Evolutionary conservation across 1,284 basidiomycete genomes (phyloP), one percentile per base, ranked within the genome.

Genomic region (Rhodotorula sp.): DNA sequence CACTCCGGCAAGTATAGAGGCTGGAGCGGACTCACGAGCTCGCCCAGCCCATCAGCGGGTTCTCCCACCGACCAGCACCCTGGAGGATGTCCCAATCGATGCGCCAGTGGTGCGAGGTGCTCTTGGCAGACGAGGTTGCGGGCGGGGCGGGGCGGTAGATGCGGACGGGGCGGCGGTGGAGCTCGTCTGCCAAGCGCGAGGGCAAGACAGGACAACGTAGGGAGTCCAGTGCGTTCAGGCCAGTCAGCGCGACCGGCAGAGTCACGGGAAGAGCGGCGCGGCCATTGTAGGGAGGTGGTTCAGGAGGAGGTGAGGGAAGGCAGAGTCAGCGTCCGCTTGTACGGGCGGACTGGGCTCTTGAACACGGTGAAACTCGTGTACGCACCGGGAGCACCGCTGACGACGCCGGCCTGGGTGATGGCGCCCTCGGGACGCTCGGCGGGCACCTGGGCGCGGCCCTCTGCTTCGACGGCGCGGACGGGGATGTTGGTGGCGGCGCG

Each of bases 11-110:
- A n/a, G n/a, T n/a, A n/a, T n/a, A n/a, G n/a, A n/a, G n/a, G n/a
- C n/a, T n/a, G n/a, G n/a, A n/a, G n/a, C n/a, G n/a, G 19, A 72
- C 70, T 58, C 46, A 71, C 75, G 68, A 68, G 90, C 91, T 83
- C 1, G 94, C 94, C 87, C 89, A 99, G 67, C 96, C 96, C 92
- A 99, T 99, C 78, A 99, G 83, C n/a, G 94, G 93, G 81, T 98
- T 98, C 86, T 97, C 94, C 96, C 96, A 99, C 72, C 96, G 87
- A 22, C 91, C 94, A 46, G 87, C 89, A 56, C 94, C 93, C 76
- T 88, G 89, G 29, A 98, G 84, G 70, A 90, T 90, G 79, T 99
- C 96, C 62, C 90, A 99, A 83, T 99, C 96, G 79, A 99, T 89
- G 76, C 93, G 86, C 96, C 96, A 99, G 78, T 90, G 88, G 78